Conservation (phyloP, 768 basidiomycete species). For the Mycena rosella region DNA sequence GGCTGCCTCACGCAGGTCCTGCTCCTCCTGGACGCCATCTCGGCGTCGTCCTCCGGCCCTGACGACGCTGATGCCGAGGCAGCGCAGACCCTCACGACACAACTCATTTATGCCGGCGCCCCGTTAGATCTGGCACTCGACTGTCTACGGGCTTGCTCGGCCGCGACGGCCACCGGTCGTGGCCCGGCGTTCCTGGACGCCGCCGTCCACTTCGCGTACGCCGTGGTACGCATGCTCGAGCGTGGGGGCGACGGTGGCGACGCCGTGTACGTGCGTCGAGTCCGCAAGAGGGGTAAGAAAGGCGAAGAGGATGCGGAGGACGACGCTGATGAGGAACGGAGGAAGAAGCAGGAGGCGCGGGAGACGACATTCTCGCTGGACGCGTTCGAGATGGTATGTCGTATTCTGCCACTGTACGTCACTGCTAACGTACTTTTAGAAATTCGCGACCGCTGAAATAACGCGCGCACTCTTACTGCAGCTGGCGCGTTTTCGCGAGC, state of each 20-base stretch:
- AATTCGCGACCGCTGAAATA: slow-evolving; percentile 90
- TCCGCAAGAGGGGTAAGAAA: slow-evolving; percentile 62
- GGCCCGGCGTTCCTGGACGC: slow-evolving; percentile 88
- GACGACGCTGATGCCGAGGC: slow-evolving; percentile 62
- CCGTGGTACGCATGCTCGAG: slow-evolving; percentile 91
- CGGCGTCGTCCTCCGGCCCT: slow-evolving; percentile 40
- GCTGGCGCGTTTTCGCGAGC: slow-evolving; percentile 87
- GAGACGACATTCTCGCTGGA: slow-evolving; percentile 95
- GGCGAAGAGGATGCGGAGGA: slow-evolving; percentile 69
- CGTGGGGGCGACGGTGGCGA: slow-evolving; percentile 82
- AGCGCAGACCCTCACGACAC: slow-evolving; percentile 85
- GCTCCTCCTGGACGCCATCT: slow-evolving; percentile 89
- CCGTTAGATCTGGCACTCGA: slow-evolving; percentile 90
- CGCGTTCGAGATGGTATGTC: slow-evolving; percentile 85
- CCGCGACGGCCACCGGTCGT: slow-evolving; percentile 69
- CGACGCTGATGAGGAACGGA: slow-evolving; percentile 75
- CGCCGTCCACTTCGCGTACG: slow-evolving; percentile 86
- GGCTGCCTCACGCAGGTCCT: slow-evolving; percentile 95
- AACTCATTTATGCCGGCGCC: slow-evolving; percentile 96
- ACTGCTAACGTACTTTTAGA: slow-evolving; percentile 59
- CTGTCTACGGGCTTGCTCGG: slow-evolving; percentile 81
- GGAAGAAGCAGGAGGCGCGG: slow-evolving; percentile 65
- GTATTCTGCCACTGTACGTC: slow-evolving; percentile 21
- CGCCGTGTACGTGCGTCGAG: slow-evolving; percentile 82
- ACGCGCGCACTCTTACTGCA: slow-evolving; percentile 87